Base-by-base conservation (phyloP, 129 eudicot species). In the Dittrichia graveolens region DNA sequence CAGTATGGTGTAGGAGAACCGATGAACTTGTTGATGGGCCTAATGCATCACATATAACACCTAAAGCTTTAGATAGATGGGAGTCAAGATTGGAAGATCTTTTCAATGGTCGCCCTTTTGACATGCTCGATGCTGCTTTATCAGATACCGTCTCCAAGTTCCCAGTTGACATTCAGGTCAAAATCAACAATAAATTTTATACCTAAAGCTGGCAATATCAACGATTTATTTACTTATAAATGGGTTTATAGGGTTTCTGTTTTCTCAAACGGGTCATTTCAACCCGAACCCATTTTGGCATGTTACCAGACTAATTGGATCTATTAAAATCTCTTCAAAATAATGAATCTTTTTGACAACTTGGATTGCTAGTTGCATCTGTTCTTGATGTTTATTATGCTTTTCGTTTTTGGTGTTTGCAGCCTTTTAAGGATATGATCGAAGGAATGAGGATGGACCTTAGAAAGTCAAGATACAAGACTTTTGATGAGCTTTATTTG, bases 1-100 rank as follows among this genome's bases (percentile, higher is more conserved):
- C 88, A 95, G 99, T 91, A 39, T 95, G 99, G 99, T 90, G 99
- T 84, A 88, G 97, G 77, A 95, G 99, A 89, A 95, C 99, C 0
- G 99, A 95, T 76, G 99, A 95, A 80, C 96, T 95, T 68, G 99
- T 95, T 56, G 99, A 95, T 82, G 99, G 99, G 42, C 99, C 99
- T 50, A 95, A 95, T 73, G 99, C 97, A 40, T 85, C 99, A 13
- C 99, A 95, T 72, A 95, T 95, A 79, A 95, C 99, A 14, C 99
- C 99, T 8, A 70, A 76, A 69, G 99, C 99, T 61, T 79, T 95
- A 69, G 97, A 95, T 65, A 71, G 99, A 76, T 95, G 99, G 99
- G 99, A 95, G 57, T 83, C 91, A 31, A 88, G 99, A 73, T 80
- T 95, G 31, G 99, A 90, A 67, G 94, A 91, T 75, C 89, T 95